phyloP scores from a whole-genome alignment of 208 protist genomes.

The Phytomonas sp. region DNA sequence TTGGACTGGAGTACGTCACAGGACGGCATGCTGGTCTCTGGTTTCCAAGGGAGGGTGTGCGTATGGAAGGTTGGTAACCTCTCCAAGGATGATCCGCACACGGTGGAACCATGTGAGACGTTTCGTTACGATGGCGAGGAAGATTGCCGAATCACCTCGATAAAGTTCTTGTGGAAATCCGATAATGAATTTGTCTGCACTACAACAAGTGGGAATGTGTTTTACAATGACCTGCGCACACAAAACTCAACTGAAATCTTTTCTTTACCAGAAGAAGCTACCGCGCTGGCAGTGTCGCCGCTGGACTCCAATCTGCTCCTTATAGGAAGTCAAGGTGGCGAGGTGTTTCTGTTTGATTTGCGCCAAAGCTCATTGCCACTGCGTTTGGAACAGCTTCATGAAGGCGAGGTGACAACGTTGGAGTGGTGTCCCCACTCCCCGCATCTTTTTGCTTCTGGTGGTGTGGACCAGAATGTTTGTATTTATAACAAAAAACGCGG shows the following conservation, averaged over 20 bases:
- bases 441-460: slow-evolving; percentile 69
- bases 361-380: slow-evolving; percentile 45
- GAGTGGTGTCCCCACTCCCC: slow-evolving; percentile 83
- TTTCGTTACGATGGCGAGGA: slow-evolving; percentile 48
- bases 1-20: slow-evolving; percentile 67
- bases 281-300: slow-evolving; percentile 40
- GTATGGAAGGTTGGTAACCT: slow-evolving; percentile 70
- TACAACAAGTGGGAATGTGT: slow-evolving; percentile 35
- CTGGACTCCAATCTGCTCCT: slow-evolving; percentile 49
- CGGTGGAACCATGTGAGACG: slow-evolving; percentile 30
- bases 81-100: slow-evolving; percentile 53
- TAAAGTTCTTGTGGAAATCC: slow-evolving; percentile 59
- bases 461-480: slow-evolving; percentile 65
- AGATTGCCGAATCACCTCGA: slow-evolving; percentile 30
- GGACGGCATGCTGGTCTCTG: slow-evolving; percentile 55
- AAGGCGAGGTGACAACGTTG: slow-evolving; percentile 47
- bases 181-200: slow-evolving; percentile 36
- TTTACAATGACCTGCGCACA: slow-evolving; percentile 44
- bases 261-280: slow-evolving; percentile 25
- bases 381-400: slow-evolving; percentile 35
- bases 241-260: slow-evolving; percentile 35
- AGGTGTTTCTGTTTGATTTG: slow-evolving; percentile 60
- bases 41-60: slow-evolving; percentile 45
- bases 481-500: slow-evolving; percentile 53
- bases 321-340: slow-evolving; percentile 44